These are phyloP conservation scores for Letharia lupina DNA, from an alignment of 495 filamentous ascomycete genomes.

Conservation along the genomic window DNA sequence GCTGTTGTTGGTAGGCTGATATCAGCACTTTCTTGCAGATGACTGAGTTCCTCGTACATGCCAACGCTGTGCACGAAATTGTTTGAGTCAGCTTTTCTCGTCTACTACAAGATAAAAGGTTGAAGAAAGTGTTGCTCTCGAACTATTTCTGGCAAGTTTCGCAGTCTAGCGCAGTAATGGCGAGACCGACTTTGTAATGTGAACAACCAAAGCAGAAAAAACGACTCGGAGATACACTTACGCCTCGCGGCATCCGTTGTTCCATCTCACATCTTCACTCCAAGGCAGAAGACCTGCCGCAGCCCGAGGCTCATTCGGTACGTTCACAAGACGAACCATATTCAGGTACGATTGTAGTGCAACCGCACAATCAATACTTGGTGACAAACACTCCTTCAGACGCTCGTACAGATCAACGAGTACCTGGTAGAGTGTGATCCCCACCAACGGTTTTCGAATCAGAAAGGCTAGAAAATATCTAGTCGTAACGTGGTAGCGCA, in stretches of 20 bases:
- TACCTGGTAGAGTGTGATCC: slow-evolving; percentile 48
- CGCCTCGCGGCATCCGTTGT: slow-evolving; percentile 55
- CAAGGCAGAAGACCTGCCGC: slow-evolving; percentile 56
- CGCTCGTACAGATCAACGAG: slow-evolving; percentile 48
- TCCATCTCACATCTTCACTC: slow-evolving; percentile 51
- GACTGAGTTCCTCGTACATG: slow-evolving; percentile 39
- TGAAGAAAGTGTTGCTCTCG: background rate
- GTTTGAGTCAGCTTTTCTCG: background rate
- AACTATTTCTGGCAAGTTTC: background rate
- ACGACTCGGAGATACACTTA: background rate
- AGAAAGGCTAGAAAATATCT: slow-evolving; percentile 58
- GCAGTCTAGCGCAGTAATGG: background rate
- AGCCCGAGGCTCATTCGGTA: slow-evolving; percentile 48
- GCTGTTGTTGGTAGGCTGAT: slow-evolving; percentile 53
- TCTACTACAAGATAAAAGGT: background rate
- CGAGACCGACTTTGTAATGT: background rate
- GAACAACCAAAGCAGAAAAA: background rate
- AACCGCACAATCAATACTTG: slow-evolving; percentile 38
- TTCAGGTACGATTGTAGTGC: slow-evolving; percentile 35
- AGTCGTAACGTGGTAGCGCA: slow-evolving; percentile 51
- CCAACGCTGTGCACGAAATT: slow-evolving; percentile 56
- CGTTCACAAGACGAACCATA: slow-evolving; percentile 49
- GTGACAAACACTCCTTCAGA: slow-evolving; percentile 45
- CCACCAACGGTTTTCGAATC: slow-evolving; percentile 47
- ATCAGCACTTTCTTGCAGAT: slow-evolving; percentile 21